Conservation (phyloP, 768 basidiomycete species). For the Tricholoma flavovirens region DNA sequence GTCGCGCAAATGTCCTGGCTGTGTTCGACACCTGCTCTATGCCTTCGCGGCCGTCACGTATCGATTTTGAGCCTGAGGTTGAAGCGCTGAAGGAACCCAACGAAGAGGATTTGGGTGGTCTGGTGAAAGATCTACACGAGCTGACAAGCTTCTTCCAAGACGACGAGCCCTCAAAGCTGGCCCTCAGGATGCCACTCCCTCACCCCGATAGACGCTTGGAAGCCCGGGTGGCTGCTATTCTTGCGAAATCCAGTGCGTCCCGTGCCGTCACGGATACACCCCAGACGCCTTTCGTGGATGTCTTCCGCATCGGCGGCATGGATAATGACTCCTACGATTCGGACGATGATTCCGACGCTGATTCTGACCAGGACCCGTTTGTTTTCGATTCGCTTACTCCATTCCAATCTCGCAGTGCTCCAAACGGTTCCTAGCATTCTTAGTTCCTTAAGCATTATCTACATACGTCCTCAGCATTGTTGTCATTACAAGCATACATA, state of each 20-base stretch:
- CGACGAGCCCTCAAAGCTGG: conserved; percentile 27
- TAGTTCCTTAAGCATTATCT: conserved; percentile 15
- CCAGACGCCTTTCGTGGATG: conserved; percentile 75
- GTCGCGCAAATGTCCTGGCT: conserved; percentile 73
- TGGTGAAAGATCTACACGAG: conserved; percentile 74
- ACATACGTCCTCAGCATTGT: conserved; percentile 9
- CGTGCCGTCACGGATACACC: conserved; percentile 52
- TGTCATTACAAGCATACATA: conserved; percentile 15
- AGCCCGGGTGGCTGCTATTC: conserved; percentile 75
- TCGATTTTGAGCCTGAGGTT: conserved; percentile 67
- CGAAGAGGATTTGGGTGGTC: conserved; percentile 69
- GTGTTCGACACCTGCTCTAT: conserved; percentile 82
- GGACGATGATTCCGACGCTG: conserved; percentile 43
- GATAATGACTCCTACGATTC: conserved; percentile 16
- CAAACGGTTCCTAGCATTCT: conserved; percentile 40
- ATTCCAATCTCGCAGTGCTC: conserved; percentile 31
- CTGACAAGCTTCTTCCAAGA: conserved; percentile 70
- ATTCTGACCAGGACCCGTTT: conserved; percentile 55
- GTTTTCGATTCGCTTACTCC: conserved; percentile 51
- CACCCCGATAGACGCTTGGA: conserved; percentile 59
- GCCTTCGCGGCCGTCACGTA: conserved; percentile 60
- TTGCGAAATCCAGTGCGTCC: conserved; percentile 67
- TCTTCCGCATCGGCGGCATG: conserved; percentile 55
- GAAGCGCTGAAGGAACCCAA: conserved; percentile 39
- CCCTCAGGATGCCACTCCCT: conserved; percentile 27